These are phyloP conservation scores for Russula brevipes DNA, from an alignment of 768 basidiomycete species.

Conservation along the genomic window DNA sequence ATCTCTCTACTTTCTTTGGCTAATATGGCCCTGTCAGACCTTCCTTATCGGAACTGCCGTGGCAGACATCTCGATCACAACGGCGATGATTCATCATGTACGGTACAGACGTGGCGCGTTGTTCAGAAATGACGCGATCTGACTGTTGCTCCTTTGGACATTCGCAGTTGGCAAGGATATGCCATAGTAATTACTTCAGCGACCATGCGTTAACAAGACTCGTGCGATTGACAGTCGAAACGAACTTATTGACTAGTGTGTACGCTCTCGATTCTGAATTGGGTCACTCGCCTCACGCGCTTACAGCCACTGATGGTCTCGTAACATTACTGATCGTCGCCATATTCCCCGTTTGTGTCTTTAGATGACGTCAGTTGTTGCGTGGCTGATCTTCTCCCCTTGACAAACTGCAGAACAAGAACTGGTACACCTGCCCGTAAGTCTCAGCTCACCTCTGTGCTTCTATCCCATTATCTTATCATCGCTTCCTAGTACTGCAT, in stretches of 20 bases:
- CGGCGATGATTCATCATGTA: slow-evolving; percentile 9
- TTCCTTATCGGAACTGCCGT: neutral
- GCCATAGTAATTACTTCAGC: neutral
- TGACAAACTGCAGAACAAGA: neutral
- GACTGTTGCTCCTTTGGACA: neutral
- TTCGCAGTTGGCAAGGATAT: neutral
- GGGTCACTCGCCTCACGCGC: neutral
- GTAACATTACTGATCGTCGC: neutral
- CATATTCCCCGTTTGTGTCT: slow-evolving; percentile 5
- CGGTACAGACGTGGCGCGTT: neutral
- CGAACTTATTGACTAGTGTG: slow-evolving; percentile 11
- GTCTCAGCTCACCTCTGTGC: neutral
- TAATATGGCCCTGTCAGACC: neutral
- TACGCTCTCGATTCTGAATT: neutral
- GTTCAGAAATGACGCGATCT: neutral
- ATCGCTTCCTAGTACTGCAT: neutral
- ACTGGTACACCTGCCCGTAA: slow-evolving; percentile 16
- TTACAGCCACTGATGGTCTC: neutral
- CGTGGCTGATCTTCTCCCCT: neutral
- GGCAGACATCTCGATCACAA: neutral
- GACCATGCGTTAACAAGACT: neutral
- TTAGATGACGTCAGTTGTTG: too few relatives aligned
- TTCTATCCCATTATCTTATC: neutral
- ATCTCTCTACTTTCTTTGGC: neutral
- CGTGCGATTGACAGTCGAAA: slow-evolving; percentile 10